Evolutionary conservation across 495 filamentous ascomycete genomes (phyloP).

Genomic region (Talaromyces wortmannii): DNA sequence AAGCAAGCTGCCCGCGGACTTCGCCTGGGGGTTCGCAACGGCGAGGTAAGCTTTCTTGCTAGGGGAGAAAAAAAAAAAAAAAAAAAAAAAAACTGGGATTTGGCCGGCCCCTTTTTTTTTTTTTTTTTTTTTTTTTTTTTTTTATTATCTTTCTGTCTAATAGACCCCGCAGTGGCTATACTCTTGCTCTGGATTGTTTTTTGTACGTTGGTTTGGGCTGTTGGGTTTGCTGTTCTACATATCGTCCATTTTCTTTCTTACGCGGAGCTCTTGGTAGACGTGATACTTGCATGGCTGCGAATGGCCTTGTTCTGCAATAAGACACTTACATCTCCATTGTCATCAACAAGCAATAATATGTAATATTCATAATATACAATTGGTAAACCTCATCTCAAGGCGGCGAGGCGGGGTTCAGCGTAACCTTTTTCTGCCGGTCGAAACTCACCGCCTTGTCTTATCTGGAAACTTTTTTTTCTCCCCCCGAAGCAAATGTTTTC

Average conservation of each 20-base stretch:
- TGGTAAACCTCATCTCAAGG: too few relatives aligned
- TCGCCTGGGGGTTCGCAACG: slow-evolving; percentile 79
- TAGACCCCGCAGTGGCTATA: background rate
- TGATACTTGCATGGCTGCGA: too few relatives aligned
- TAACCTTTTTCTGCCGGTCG: background rate
- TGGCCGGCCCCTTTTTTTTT: too few relatives aligned
- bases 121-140: too few relatives aligned
- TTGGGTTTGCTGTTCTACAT: background rate
- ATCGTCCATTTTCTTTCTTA: too few relatives aligned
- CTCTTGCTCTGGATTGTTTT: background rate
- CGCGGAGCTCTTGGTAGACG: too few relatives aligned
- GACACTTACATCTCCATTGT: too few relatives aligned
- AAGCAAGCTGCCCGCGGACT: slow-evolving; percentile 58
- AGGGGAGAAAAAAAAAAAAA: background rate
- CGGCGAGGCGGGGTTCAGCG: too few relatives aligned
- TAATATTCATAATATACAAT: too few relatives aligned
- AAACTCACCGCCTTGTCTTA: background rate
- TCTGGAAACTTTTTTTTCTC: background rate
- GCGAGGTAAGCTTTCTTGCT: slow-evolving; percentile 47
- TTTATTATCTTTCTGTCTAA: background rate
- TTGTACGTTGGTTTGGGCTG: background rate
- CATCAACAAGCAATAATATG: too few relatives aligned
- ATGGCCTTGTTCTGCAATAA: too few relatives aligned
- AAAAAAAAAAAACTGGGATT: too few relatives aligned
- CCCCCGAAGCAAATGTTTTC: background rate